Evolutionary conservation across 2,329 filamentous ascomycete species (phyloP).

Genomic region (Chaetomiaceae sp.): DNA sequence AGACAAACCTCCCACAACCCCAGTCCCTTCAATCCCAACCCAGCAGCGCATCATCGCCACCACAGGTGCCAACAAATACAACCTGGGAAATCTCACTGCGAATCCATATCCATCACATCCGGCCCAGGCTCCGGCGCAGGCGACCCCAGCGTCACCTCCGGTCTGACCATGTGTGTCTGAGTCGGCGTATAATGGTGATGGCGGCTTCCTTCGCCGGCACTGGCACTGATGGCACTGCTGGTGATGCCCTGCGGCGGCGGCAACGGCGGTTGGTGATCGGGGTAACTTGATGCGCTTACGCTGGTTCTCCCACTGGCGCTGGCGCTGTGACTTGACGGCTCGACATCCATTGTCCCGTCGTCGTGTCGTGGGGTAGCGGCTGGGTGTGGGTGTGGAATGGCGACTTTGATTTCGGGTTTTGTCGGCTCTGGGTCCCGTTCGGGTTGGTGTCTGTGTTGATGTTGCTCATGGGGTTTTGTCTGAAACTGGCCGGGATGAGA

Average conservation of each 20-base stretch:
- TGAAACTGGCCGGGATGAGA: background rate
- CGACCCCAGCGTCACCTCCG: constrained; percentile 27
- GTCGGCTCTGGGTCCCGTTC: background rate
- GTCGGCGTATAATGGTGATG: background rate
- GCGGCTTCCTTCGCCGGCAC: constrained; percentile 7
- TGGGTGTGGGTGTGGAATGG: too few species aligned
- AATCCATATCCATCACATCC: constrained; percentile 26
- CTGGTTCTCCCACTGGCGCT: background rate
- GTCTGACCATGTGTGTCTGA: constrained; percentile 9
- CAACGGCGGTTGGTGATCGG: constrained; percentile 1
- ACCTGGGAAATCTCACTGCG: background rate
- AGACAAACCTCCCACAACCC: too few species aligned
- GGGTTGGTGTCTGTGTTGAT: background rate
- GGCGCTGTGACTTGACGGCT: background rate
- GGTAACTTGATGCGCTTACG: background rate
- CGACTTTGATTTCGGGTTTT: constrained; percentile 16
- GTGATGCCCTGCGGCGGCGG: constrained; percentile 2
- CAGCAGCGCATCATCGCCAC: too few species aligned
- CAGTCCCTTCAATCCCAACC: too few species aligned
- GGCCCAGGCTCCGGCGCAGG: constrained; percentile 26
- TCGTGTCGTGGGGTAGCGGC: background rate
- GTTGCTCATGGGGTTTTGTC: background rate
- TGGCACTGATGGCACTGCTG: background rate
- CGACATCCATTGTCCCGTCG: constrained; percentile 20
- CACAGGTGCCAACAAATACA: too few species aligned